Evolutionary conservation across 306 rosid genomes (phyloP).

Genomic region (Pyrus communis): DNA sequence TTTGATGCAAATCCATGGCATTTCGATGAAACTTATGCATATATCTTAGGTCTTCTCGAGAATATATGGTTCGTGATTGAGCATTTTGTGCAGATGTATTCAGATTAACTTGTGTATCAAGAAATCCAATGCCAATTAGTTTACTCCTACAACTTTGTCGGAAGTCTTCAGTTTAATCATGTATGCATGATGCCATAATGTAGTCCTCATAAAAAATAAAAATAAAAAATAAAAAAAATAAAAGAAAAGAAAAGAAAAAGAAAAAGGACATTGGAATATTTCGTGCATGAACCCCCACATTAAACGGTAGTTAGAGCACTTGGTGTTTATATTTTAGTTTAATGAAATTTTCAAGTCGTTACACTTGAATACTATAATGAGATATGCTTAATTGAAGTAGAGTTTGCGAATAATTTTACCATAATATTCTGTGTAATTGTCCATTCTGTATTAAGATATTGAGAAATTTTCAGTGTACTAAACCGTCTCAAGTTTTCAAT

Average conservation of each 20-base stretch:
- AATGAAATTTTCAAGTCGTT: not conserved
- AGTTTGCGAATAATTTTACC: no score
- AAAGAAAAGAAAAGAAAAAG: no score
- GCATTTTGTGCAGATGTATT: not conserved
- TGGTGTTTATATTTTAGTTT: not conserved
- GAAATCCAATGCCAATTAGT: not conserved
- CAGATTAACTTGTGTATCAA: not conserved
- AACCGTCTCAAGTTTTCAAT: no score
- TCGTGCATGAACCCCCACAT: not conserved
- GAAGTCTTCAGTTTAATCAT: not conserved
- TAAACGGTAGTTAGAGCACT: not conserved
- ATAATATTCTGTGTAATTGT: not conserved
- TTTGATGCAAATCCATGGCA: not conserved
- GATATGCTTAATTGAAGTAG: not conserved
- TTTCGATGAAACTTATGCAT: not conserved
- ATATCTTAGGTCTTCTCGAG: slow-evolving; percentile 3
- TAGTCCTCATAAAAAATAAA: no score
- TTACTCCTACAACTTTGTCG: not conserved
- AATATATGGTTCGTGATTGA: not conserved
- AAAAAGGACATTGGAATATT: no score
- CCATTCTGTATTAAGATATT: not conserved
- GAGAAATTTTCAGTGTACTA: no score
- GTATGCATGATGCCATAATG: no score
- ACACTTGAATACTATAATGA: not conserved
- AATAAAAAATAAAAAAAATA: no score